phyloP scores from a whole-genome alignment of 768 basidiomycete genomes.

The Lepiota venenata region DNA sequence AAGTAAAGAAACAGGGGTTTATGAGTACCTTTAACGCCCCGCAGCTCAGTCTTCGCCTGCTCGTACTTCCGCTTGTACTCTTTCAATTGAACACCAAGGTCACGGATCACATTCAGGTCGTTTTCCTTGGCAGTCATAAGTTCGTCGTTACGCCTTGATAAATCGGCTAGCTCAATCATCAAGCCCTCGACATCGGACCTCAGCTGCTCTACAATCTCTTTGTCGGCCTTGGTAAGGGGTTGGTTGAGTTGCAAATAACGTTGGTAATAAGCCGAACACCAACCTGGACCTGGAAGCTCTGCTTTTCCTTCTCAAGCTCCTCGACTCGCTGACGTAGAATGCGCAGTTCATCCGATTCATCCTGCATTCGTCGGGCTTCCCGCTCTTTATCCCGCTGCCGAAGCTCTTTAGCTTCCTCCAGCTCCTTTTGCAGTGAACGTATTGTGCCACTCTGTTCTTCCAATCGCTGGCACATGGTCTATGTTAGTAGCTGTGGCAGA shows the following conservation, averaged over 20 bases:
- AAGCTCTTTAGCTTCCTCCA: constrained; percentile 66
- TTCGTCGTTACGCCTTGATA: constrained; percentile 87
- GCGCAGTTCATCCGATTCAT: constrained; percentile 70
- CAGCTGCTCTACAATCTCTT: constrained; percentile 74
- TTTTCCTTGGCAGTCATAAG: constrained; percentile 84
- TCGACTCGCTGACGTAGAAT: constrained; percentile 67
- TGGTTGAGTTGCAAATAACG: neutral
- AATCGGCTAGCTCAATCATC: constrained; percentile 72
- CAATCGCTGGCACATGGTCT: constrained; percentile 47
- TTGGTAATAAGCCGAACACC: constrained; percentile 21
- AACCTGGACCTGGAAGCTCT: constrained; percentile 35
- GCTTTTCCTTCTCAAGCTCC: constrained; percentile 59
- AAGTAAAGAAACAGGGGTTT: neutral
- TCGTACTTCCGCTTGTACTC: constrained; percentile 97
- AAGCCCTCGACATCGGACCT: constrained; percentile 80
- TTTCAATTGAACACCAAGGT: constrained; percentile 77
- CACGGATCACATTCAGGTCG: constrained; percentile 71
- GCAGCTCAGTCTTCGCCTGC: constrained; percentile 89
- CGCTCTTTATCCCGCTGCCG: constrained; percentile 58
- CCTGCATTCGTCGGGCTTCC: constrained; percentile 52
- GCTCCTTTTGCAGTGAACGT: constrained; percentile 70
- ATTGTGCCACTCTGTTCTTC: constrained; percentile 72
- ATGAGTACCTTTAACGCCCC: constrained; percentile 83
- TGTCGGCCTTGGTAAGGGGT: constrained; percentile 42
- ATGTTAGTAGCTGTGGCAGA: neutral